Evolutionary conservation across 2,329 filamentous ascomycete genomes (phyloP).

Genomic region (Botrytis fragariae): DNA sequence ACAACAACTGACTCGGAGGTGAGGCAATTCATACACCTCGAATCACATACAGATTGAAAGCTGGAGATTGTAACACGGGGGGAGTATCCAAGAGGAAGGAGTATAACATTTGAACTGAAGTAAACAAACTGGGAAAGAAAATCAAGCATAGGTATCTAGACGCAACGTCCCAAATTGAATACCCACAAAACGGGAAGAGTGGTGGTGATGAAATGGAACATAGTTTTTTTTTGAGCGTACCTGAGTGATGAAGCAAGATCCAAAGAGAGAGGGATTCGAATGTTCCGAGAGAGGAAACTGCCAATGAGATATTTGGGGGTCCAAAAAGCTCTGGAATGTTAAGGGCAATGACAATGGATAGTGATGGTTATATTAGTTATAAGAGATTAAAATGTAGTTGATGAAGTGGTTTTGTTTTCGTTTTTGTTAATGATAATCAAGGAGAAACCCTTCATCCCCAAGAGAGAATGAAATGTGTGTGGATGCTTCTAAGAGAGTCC

Average conservation of each 20-base stretch:
- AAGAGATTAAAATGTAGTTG: neutral
- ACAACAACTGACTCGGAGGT: conserved; percentile 3
- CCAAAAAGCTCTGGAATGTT: neutral
- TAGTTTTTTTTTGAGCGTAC: conserved; percentile 1
- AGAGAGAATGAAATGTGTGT: neutral
- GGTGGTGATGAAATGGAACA: conserved; percentile 8
- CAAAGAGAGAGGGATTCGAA: conserved; percentile 3
- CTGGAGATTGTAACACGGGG: neutral
- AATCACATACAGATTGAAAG: neutral
- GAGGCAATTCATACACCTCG: neutral
- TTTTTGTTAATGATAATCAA: neutral
- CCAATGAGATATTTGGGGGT: neutral
- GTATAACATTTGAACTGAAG: neutral
- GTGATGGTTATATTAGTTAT: neutral
- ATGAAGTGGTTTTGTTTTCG: neutral
- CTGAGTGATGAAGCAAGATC: conserved; percentile 12
- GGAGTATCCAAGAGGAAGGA: neutral
- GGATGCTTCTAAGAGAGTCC: neutral
- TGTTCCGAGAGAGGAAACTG: neutral
- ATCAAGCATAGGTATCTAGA: neutral
- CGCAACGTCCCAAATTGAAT: neutral
- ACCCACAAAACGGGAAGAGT: neutral
- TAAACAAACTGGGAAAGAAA: neutral
- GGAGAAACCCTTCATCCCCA: neutral
- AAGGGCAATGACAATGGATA: neutral